Base-by-base conservation (phyloP, 2,329 filamentous ascomycete genomes). In the Fusarium armeniacum region DNA sequence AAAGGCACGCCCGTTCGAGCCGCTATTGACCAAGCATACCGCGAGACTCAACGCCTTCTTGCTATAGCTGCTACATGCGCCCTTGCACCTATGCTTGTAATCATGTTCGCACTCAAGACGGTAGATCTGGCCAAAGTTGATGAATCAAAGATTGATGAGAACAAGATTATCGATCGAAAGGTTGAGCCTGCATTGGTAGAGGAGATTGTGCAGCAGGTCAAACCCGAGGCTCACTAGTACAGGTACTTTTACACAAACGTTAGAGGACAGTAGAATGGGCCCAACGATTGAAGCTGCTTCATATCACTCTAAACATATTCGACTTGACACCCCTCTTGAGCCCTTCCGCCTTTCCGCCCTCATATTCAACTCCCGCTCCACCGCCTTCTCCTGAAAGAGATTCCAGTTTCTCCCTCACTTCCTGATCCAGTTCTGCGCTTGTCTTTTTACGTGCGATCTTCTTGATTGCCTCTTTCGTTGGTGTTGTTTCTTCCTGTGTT, bases 261-360 rank as follows among this genome's bases (percentile, higher is more conserved):
- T 30, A 30, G 28, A 30, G 9, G 10, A 3, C 28, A 30, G 28
- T 3, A 30, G 9, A 30, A 4, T 30, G 2, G 11, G 28, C 28
- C 11, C 2, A 30, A 30, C 10, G 3, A 11, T 11, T 30, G 2
- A 30, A 30, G 3, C 10, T 30, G 10, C 3, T 30, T 35, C 26
- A 72, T 22, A 93, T 92, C 63, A 91, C 86, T 18, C 91, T 83
- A 76, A 94, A 94, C 91, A 93, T 93, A 72, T 93, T 93, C 54
- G 90, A 87, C 76, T 86, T 89, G 13, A 94, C 92, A 36, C 89
- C 86, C 51, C 91, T 83, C 80, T 93, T 94, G 85, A 94, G 90
- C 0, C 89, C 84, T 8, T 88, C 88, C 0, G 92, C 88, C 76
- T 90, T 86, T 0, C 92, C 92, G 71, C 93, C 86, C 77, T 94